Evolutionary conservation across 495 filamentous ascomycete genomes (phyloP).

Genomic region (Annulohypoxylon stygium): DNA sequence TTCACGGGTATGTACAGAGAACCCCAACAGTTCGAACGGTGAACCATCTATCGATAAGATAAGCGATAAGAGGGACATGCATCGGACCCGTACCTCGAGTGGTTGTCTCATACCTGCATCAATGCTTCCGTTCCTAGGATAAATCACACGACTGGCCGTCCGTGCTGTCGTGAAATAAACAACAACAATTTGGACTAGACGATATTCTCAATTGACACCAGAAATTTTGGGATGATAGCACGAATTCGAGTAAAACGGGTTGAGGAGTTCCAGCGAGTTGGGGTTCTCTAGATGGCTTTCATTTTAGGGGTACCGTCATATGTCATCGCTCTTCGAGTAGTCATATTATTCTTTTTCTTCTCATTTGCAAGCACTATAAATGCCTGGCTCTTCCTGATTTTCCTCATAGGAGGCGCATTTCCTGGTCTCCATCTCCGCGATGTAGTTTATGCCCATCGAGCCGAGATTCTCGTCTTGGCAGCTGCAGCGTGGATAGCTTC

Average conservation of each 20-base stretch:
- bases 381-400: constrained; percentile 21
- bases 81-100: neutral
- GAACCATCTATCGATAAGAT: constrained; percentile 15
- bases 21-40: neutral
- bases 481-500: constrained; percentile 3
- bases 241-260: neutral
- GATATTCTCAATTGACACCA: neutral
- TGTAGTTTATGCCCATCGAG: neutral
- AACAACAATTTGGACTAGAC: neutral
- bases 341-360: constrained; percentile 31
- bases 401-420: constrained; percentile 20
- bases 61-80: constrained; percentile 15
- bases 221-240: neutral
- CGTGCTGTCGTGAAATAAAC: neutral
- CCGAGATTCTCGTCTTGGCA: constrained; percentile 1
- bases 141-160: neutral
- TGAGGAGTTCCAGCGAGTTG: neutral
- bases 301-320: constrained; percentile 19
- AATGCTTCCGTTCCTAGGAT: neutral
- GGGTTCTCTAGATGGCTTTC: constrained; percentile 8
- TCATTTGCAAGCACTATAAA: constrained; percentile 31
- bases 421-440: constrained; percentile 2
- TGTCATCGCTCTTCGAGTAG: constrained; percentile 25
- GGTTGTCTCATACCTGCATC: constrained; percentile 15
- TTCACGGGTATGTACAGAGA: neutral